phyloP scores from a whole-genome alignment of 2,329 filamentous ascomycete genomes.

The Rosellinia necatrix region DNA sequence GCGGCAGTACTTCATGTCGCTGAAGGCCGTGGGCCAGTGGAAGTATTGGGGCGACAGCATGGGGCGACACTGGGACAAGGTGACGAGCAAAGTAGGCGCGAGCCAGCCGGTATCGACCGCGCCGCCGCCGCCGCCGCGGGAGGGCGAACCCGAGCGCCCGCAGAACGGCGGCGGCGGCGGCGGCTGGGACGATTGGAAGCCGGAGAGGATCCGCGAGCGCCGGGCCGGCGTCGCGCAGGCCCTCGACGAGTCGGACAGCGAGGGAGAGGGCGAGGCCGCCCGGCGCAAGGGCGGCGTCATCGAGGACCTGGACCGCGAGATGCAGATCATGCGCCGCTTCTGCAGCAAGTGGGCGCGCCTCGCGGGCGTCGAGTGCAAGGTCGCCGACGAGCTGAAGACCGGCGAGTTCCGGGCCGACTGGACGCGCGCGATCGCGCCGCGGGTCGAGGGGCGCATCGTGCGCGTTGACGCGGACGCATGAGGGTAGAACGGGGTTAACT shows the following conservation, averaged over 20 bases:
- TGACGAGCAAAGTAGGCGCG: slow-evolving; percentile 65
- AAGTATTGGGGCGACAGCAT: slow-evolving; percentile 68
- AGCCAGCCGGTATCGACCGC: too few species aligned
- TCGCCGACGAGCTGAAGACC: slow-evolving; percentile 61
- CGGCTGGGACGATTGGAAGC: slow-evolving; percentile 47
- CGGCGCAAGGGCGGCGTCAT: slow-evolving; percentile 35
- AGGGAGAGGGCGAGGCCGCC: slow-evolving; percentile 37
- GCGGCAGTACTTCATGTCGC: slow-evolving; percentile 87
- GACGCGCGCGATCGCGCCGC: slow-evolving; percentile 80
- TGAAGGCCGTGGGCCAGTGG: slow-evolving; percentile 83
- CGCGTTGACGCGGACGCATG: slow-evolving; percentile 28
- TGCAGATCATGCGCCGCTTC: slow-evolving; percentile 69
- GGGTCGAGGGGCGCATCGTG: slow-evolving; percentile 74
- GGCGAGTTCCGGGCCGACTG: slow-evolving; percentile 69
- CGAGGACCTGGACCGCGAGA: slow-evolving; percentile 56
- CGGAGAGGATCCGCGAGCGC: slow-evolving; percentile 43
- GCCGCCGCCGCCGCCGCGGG: too few species aligned
- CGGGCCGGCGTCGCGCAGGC: slow-evolving; percentile 35
- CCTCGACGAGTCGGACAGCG: slow-evolving; percentile 52
- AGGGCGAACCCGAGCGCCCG: too few species aligned
- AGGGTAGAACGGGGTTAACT: neutral
- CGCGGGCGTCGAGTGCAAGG: slow-evolving; percentile 62
- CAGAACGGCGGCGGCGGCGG: too few species aligned
- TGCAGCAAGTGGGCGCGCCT: slow-evolving; percentile 74
- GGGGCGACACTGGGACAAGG: slow-evolving; percentile 66